Evolutionary conservation across 2,329 filamentous ascomycete species (phyloP).

Genomic region (Hypoxylon sp.): DNA sequence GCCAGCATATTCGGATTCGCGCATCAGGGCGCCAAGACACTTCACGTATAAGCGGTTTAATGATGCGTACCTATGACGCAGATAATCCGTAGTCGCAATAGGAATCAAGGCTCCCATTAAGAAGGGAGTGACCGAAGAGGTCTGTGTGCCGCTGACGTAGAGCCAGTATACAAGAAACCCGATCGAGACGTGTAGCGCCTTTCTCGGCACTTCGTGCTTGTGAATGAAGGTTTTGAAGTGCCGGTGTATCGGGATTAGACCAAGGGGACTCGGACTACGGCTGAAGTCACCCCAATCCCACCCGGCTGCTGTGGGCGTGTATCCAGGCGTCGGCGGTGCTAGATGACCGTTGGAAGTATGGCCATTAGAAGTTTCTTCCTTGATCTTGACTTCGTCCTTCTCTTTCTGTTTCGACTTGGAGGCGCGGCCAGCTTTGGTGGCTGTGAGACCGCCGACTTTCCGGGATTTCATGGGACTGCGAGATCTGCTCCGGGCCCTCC

Average conservation of each 20-base stretch:
- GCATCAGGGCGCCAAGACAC: slow-evolving; percentile 90
- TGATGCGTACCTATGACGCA: slow-evolving; percentile 84
- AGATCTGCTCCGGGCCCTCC: slow-evolving; percentile 78
- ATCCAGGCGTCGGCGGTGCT: slow-evolving; percentile 70
- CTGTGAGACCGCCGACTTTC: slow-evolving; percentile 67
- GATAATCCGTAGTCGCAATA: slow-evolving; percentile 83
- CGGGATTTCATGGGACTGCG: slow-evolving; percentile 74
- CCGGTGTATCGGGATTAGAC: slow-evolving; percentile 93
- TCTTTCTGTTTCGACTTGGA: slow-evolving; percentile 53
- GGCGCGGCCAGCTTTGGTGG: slow-evolving; percentile 59
- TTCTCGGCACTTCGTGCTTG: slow-evolving; percentile 96
- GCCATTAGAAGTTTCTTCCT: slow-evolving; percentile 36
- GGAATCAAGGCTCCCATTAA: slow-evolving; percentile 86
- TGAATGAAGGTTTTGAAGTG: slow-evolving; percentile 94
- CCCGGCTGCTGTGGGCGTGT: slow-evolving; percentile 63
- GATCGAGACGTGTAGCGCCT: slow-evolving; percentile 93
- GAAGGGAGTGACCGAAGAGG: slow-evolving; percentile 83
- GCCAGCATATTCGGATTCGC: slow-evolving; percentile 92
- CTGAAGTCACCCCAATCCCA: slow-evolving; percentile 91
- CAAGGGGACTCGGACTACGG: slow-evolving; percentile 90
- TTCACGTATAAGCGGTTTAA: slow-evolving; percentile 92
- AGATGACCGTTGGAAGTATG: slow-evolving; percentile 75
- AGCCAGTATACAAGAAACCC: slow-evolving; percentile 93
- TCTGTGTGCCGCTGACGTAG: slow-evolving; percentile 84
- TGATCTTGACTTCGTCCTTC: slow-evolving; percentile 45